Conservation (phyloP, 352 stramenopile species). For the Globisporangium nagaii region DNA sequence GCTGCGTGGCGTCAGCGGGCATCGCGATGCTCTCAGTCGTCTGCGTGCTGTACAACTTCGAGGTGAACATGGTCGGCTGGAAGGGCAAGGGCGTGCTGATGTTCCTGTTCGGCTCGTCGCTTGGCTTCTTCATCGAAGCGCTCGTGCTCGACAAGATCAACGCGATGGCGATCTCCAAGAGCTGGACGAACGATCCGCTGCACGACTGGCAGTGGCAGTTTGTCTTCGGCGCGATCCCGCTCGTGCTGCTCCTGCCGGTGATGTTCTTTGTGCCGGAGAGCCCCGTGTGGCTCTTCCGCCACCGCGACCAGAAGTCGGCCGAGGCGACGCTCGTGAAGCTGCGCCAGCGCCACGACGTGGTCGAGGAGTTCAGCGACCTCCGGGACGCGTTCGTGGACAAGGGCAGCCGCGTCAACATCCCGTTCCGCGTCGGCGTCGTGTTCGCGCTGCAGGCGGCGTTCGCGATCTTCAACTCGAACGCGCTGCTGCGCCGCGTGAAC, state of each 20-base stretch:
- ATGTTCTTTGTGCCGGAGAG: conserved; percentile 71
- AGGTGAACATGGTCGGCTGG: conserved; percentile 84
- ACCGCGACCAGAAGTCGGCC: conserved; percentile 57
- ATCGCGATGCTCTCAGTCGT: conserved; percentile 76
- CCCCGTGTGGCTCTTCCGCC: conserved; percentile 72
- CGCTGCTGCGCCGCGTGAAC: conserved; percentile 54
- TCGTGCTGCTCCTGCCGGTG: conserved; percentile 51
- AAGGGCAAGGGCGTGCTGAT: conserved; percentile 85
- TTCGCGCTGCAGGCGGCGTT: conserved; percentile 60
- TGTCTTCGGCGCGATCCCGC: conserved; percentile 63
- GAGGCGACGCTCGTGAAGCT: conserved; percentile 60
- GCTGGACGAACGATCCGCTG: conserved; percentile 62
- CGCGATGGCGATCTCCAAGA: conserved; percentile 47
- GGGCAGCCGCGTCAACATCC: conserved; percentile 51
- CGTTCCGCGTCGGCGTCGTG: conserved; percentile 63
- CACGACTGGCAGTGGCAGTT: conserved; percentile 82
- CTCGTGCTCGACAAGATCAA: conserved; percentile 72
- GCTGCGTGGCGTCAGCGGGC: conserved; percentile 57
- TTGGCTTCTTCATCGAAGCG: conserved; percentile 78
- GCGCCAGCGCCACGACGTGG: conserved; percentile 79
- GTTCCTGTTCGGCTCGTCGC: conserved; percentile 61
- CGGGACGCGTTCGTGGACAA: conserved; percentile 68
- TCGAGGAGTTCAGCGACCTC: conserved; percentile 69
- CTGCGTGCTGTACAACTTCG: conserved; percentile 83
- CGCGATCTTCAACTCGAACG: conserved; percentile 62